Conservation (phyloP, 1,284 basidiomycete genomes). For the Mycocalia duriaeana region DNA sequence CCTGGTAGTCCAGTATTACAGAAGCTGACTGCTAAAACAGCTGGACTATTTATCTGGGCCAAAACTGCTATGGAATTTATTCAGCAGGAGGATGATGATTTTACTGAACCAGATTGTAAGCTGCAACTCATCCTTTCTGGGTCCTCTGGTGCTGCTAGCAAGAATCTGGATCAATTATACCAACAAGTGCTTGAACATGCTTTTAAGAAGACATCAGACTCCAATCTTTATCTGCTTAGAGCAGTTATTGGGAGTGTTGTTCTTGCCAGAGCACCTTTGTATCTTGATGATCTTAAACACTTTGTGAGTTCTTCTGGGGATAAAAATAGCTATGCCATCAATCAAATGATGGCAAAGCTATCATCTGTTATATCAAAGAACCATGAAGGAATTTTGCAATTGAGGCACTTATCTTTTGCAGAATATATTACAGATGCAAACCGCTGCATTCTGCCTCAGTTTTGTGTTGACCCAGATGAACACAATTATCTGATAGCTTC, state of each 20-base stretch:
- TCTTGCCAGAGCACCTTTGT: background rate
- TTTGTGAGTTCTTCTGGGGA: background rate
- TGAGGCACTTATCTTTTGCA: background rate
- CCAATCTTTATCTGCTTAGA: background rate
- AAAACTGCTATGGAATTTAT: background rate
- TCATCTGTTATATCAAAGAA: background rate
- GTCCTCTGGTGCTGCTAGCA: background rate
- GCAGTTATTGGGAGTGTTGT: background rate
- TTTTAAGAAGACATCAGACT: background rate
- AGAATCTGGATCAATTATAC: background rate
- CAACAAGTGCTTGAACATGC: background rate
- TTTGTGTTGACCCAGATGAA: background rate
- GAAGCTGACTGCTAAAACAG: background rate
- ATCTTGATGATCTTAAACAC: background rate
- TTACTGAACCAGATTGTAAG: background rate
- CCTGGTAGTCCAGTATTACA: background rate
- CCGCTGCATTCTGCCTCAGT: background rate
- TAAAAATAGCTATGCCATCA: background rate
- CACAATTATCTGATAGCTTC: background rate
- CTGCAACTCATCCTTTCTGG: background rate
- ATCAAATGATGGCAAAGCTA: background rate
- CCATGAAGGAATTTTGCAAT: background rate
- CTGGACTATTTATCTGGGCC: constrained; percentile 3
- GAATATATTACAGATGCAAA: background rate
- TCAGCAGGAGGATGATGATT: background rate